Percentiles rank a stretch among this genome's conserved stretches.
Conservation (phyloP, 352 stramenopile species). For the Phytophthora crassamura region DNA sequence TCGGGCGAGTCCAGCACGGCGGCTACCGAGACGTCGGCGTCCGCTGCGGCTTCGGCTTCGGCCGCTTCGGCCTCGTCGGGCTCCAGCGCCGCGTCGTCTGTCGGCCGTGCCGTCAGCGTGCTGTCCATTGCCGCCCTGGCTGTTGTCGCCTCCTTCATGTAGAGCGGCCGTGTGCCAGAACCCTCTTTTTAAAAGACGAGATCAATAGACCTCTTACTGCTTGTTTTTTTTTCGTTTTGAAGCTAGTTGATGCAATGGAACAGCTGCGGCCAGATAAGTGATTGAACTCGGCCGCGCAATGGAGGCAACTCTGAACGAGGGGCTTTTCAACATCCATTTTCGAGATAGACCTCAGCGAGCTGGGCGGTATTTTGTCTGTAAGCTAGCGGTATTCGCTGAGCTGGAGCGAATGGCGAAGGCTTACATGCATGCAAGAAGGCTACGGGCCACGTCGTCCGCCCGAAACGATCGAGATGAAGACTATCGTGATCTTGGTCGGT, state of each 20-base stretch:
- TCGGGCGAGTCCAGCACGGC: conserved; percentile 13
- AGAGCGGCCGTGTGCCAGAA: conserved; percentile 13
- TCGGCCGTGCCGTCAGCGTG: conserved; percentile 23
- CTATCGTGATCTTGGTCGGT: neutral
- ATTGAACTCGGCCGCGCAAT: no score
- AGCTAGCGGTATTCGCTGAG: no score
- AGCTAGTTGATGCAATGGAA: neutral
- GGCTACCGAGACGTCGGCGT: conserved; percentile 7
- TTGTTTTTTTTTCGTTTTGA: neutral
- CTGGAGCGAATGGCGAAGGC: no score
- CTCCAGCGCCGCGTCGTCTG: conserved; percentile 36
- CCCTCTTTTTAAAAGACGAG: conserved; percentile 5
- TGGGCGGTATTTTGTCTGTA: no score
- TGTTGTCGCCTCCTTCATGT: conserved; percentile 36
- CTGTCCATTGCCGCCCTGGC: conserved; percentile 23
- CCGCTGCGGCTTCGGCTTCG: conserved; percentile 19
- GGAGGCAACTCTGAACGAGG: no score
- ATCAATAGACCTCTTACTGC: conserved; percentile 14
- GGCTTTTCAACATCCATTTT: no score
- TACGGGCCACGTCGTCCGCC: neutral
- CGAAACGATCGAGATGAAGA: neutral
- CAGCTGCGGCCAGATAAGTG: no score
- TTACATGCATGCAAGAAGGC: no score
- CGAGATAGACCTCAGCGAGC: no score
- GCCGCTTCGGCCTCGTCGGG: conserved; percentile 21